Evolutionary conservation across 169 alveolate genomes (phyloP), one percentile per base, ranked within the genome.

Genomic region (Cyclospora cayetanensis): DNA sequence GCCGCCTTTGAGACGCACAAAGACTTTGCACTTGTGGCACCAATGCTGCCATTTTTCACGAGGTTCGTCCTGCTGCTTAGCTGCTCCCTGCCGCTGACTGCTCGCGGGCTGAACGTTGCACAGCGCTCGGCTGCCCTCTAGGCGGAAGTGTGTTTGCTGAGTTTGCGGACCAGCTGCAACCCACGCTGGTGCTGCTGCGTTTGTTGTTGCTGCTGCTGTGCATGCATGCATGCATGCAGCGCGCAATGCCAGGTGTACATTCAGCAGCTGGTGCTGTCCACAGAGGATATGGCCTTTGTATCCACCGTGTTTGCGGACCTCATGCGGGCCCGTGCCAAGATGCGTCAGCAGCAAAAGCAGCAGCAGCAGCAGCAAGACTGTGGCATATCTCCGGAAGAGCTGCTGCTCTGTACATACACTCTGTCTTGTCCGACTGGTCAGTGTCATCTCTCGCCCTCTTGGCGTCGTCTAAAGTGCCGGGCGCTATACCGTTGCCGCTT

Each of bases 171-270:
- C 25, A 22, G 20, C 20, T 46, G 0, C 60, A 46, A 22, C 0
- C 20, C 20, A 12, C 20, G 20, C 1, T 46, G 60, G 0, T 46
- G 60, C 20, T 22, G 20, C 60, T 15, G 60, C 60, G 20, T 22
- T 46, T 12, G 41, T 42, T 29, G 80, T 5, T 29, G 29, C 22
- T 68, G 80, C 43, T 68, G 52, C 46, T 68, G 15, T 68, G 80
- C n/a, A 25, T 34, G 18, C 39, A 18, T 34, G 50, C 43, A n/a
- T n/a, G n/a, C n/a, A n/a, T 68, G 80, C 80, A 68, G 80, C 46
- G 80, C 31, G 22, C 80, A 68, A 27, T 68, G 80, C 80, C 80
- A 68, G 46, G 80, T 34, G 80, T 68, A 68, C 80, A 68, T 68
- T 34, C 80, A 68, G 80, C 80, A 68, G 80, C 80, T 68, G 80